These are phyloP conservation scores for Sequoiadendron giganteum DNA, from an alignment of 75 land plant species.

Conservation along the genomic window DNA sequence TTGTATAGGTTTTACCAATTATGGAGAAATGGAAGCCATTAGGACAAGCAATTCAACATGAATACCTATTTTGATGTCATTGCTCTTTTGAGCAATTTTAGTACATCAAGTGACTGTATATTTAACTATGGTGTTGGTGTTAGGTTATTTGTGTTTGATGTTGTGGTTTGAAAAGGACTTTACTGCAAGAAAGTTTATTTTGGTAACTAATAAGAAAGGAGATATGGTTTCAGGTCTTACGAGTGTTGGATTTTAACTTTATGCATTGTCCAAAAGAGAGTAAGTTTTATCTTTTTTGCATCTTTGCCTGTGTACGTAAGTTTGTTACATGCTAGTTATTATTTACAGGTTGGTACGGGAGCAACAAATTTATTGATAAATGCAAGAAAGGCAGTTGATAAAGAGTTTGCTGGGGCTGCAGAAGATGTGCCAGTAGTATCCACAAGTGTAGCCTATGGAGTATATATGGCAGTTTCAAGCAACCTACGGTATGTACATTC, in stretches of 20 bases:
- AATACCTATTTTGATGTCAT: not conserved
- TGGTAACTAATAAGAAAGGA: not conserved
- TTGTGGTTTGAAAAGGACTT: not conserved
- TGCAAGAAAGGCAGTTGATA: slow-evolving; percentile 58
- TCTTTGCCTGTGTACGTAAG: not conserved
- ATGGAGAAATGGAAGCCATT: not conserved
- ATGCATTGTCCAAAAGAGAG: not conserved
- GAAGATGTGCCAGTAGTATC: slow-evolving; percentile 78
- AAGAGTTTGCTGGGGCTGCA: slow-evolving; percentile 53
- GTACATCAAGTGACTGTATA: not conserved
- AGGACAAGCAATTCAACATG: not conserved
- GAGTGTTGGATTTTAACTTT: not conserved
- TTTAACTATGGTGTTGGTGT: not conserved
- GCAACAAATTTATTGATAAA: slow-evolving; percentile 66
- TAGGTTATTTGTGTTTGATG: not conserved
- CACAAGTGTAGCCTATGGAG: slow-evolving; percentile 87
- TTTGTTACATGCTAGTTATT: not conserved
- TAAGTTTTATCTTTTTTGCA: not conserved
- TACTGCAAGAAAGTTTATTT: not conserved
- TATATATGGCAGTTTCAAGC: slow-evolving; percentile 90
- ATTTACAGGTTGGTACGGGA: slow-evolving; percentile 76
- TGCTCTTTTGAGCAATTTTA: not conserved
- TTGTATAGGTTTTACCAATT: not conserved
- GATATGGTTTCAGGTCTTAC: not conserved
- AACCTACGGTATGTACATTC: slow-evolving; percentile 64